Evolutionary conservation across 768 basidiomycete genomes (phyloP).

Genomic region (Phlebiopsis gigantea): DNA sequence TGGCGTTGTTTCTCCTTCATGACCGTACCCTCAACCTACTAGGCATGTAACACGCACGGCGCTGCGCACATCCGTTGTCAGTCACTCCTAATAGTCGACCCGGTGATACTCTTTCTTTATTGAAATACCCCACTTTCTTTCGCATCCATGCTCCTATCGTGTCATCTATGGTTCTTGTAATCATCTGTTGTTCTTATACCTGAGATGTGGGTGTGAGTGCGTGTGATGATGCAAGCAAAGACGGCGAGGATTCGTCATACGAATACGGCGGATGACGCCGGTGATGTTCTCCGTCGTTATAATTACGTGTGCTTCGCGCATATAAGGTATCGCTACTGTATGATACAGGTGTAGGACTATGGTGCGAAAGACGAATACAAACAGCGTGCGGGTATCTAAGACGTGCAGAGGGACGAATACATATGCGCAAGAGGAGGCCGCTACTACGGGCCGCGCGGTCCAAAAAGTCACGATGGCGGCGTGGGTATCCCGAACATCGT

Average conservation of each 20-base stretch:
- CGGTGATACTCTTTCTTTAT: slow-evolving; percentile 8
- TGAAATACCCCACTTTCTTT: slow-evolving; percentile 36
- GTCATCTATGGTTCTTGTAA: slow-evolving; percentile 50
- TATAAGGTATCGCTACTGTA: neutral
- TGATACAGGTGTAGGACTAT: neutral
- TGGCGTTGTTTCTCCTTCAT: slow-evolving; percentile 41
- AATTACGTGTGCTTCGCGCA: neutral
- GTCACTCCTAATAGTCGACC: slow-evolving; percentile 48
- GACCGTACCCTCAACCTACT: slow-evolving; percentile 49
- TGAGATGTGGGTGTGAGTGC: neutral
- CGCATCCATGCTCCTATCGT: slow-evolving; percentile 48
- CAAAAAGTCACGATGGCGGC: neutral
- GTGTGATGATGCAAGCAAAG: neutral
- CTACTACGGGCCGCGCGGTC: neutral
- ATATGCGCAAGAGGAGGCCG: neutral
- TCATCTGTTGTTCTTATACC: slow-evolving; percentile 32
- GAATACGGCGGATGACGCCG: neutral
- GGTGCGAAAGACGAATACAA: neutral
- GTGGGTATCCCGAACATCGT: slow-evolving; percentile 1
- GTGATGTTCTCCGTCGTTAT: neutral
- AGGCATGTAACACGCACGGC: slow-evolving; percentile 32
- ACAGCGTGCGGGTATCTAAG: neutral
- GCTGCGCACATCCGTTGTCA: slow-evolving; percentile 28
- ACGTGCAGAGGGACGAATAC: neutral
- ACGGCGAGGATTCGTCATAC: neutral